phyloP scores from a whole-genome alignment of 2,329 filamentous ascomycete genomes.

The Biscogniauxia marginata region DNA sequence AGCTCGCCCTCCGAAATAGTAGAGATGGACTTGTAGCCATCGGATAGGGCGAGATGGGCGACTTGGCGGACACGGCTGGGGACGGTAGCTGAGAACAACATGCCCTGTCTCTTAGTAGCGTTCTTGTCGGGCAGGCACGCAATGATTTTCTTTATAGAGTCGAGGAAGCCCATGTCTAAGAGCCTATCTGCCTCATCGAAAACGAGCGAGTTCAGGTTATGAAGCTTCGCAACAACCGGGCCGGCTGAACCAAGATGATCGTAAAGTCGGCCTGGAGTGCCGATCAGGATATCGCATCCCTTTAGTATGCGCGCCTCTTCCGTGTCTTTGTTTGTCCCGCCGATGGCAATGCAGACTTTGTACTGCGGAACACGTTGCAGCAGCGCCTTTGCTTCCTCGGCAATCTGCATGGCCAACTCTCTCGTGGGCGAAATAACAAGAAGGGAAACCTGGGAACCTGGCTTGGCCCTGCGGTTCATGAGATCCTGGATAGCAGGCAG shows the following conservation, averaged over 20 bases:
- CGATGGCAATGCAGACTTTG: constrained; percentile 75
- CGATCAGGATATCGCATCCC: constrained; percentile 77
- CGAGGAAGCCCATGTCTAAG: constrained; percentile 83
- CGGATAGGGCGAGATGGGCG: constrained; percentile 66
- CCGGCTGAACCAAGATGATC: constrained; percentile 76
- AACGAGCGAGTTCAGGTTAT: constrained; percentile 71
- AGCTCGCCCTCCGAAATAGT: constrained; percentile 74
- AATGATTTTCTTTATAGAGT: constrained; percentile 74
- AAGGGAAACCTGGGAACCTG: constrained; percentile 48
- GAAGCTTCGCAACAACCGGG: constrained; percentile 64
- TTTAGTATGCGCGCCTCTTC: constrained; percentile 69
- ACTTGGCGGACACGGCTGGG: constrained; percentile 75
- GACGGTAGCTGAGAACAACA: constrained; percentile 85
- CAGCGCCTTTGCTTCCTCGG: constrained; percentile 67
- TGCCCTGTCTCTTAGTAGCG: constrained; percentile 63
- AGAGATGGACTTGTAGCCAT: constrained; percentile 75
- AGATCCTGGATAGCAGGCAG: constrained; percentile 81
- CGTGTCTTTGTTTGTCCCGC: constrained; percentile 71
- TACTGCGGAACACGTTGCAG: constrained; percentile 72
- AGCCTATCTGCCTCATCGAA: constrained; percentile 82
- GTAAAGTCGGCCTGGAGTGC: constrained; percentile 74
- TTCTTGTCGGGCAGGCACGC: constrained; percentile 63
- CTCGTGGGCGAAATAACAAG: constrained; percentile 71
- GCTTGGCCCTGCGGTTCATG: constrained; percentile 43
- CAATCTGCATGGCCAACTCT: constrained; percentile 69